phyloP scores from a whole-genome alignment of 2,329 filamentous ascomycete genomes.

The Fusarium lyarnte region DNA sequence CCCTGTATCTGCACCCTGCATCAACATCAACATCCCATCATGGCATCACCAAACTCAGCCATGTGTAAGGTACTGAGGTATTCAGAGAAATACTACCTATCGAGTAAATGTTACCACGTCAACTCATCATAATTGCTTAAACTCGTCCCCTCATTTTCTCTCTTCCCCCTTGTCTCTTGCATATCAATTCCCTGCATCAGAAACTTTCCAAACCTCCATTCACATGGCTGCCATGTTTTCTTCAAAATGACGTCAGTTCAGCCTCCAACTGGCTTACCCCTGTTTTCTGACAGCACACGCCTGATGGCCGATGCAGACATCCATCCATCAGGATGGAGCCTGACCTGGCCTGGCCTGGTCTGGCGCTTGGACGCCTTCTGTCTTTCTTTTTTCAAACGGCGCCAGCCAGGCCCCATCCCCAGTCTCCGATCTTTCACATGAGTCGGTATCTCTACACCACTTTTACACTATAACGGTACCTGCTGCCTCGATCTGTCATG shows the following conservation, averaged over 20 bases:
- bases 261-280: constrained; percentile 20
- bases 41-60: constrained; percentile 4
- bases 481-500: constrained; percentile 12
- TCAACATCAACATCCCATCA: neutral
- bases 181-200: neutral
- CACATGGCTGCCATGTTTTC: constrained; percentile 3
- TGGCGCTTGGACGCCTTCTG: neutral
- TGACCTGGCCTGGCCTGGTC: neutral
- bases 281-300: constrained; percentile 30
- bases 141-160: neutral
- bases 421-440: neutral
- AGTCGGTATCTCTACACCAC: constrained; percentile 6
- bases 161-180: constrained; percentile 8
- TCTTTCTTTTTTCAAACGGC: constrained; percentile 10
- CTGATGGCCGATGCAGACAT: constrained; percentile 2
- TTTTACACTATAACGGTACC: neutral
- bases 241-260: constrained; percentile 29
- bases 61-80: neutral
- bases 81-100: neutral
- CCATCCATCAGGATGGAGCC: neutral
- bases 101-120: neutral
- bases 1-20: neutral
- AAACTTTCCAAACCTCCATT: constrained; percentile 10
- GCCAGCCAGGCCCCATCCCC: constrained; percentile 21
- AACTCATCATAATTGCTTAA: constrained; percentile 1